phyloP scores from a whole-genome alignment of 352 stramenopile genomes.

The Aphanomyces invadans region DNA sequence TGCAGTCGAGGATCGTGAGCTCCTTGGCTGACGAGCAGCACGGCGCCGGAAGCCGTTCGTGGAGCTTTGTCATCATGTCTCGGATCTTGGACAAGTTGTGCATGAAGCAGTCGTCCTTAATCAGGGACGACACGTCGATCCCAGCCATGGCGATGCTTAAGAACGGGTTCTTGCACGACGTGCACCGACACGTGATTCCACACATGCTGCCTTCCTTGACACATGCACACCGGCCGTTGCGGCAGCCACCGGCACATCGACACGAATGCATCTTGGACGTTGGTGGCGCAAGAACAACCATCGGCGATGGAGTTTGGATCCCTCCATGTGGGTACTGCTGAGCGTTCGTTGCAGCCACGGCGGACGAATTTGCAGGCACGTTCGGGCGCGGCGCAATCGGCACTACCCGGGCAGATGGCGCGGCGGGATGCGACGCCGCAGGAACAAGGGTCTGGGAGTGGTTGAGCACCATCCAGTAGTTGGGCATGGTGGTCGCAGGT shows the following conservation, averaged over 20 bases:
- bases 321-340: no score
- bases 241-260: constrained; percentile 68
- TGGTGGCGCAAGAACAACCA: neutral
- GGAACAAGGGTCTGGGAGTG: constrained; percentile 39
- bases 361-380: neutral
- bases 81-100: constrained; percentile 81
- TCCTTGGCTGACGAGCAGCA: constrained; percentile 35
- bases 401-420: constrained; percentile 56
- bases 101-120: constrained; percentile 79
- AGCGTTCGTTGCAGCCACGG: no score
- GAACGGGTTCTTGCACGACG: constrained; percentile 82
- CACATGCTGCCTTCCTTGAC: constrained; percentile 80
- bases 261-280: constrained; percentile 44
- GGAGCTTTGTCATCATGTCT: constrained; percentile 69
- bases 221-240: constrained; percentile 72
- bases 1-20: constrained; percentile 66
- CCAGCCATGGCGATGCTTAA: constrained; percentile 70
- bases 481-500: constrained; percentile 61
- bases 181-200: constrained; percentile 62
- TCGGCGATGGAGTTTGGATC: constrained; percentile 14
- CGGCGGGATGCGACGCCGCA: constrained; percentile 6
- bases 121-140: constrained; percentile 61
- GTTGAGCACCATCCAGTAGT: constrained; percentile 84
- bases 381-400: constrained; percentile 68
- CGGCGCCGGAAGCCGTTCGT: constrained; percentile 55